phyloP scores from a whole-genome alignment of 208 protist genomes.

The Leishmania braziliensis region DNA sequence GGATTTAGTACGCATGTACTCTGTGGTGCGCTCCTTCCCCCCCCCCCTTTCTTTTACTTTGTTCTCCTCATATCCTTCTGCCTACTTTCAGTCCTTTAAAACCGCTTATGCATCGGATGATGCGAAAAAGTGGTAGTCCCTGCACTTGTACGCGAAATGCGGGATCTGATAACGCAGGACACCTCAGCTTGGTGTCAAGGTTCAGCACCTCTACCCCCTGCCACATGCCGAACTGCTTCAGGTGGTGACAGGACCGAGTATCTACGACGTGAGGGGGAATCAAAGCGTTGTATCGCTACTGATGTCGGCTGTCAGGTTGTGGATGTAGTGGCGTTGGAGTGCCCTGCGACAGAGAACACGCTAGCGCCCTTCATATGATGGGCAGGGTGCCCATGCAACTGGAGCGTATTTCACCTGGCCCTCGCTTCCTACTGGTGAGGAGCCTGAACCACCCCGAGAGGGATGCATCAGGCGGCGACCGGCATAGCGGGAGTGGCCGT shows the following conservation, averaged over 20 bases:
- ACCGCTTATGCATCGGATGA: not conserved
- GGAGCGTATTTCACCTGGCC: not conserved
- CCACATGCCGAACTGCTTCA: not conserved
- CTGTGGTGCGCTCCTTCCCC: not conserved
- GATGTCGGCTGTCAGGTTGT: not conserved
- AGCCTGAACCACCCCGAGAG: not conserved
- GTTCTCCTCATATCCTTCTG: not conserved
- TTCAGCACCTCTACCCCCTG: not conserved
- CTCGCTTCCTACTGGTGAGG: not conserved
- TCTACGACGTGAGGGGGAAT: not conserved
- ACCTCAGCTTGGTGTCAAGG: not conserved
- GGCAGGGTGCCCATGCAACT: not conserved
- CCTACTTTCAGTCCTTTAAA: not conserved
- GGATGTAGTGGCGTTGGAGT: not conserved
- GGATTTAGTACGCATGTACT: not conserved
- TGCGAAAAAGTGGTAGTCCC: not conserved
- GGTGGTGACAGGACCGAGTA: not conserved
- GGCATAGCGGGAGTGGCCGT: not conserved
- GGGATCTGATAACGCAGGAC: not conserved
- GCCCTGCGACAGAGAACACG: not conserved
- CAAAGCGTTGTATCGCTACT: not conserved
- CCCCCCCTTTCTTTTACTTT: not conserved
- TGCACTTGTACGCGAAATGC: not conserved
- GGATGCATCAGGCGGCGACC: not conserved
- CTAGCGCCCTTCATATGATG: not conserved